Base-by-base conservation (phyloP, 257 asterid genomes). In the Gynochthodes officinalis region DNA sequence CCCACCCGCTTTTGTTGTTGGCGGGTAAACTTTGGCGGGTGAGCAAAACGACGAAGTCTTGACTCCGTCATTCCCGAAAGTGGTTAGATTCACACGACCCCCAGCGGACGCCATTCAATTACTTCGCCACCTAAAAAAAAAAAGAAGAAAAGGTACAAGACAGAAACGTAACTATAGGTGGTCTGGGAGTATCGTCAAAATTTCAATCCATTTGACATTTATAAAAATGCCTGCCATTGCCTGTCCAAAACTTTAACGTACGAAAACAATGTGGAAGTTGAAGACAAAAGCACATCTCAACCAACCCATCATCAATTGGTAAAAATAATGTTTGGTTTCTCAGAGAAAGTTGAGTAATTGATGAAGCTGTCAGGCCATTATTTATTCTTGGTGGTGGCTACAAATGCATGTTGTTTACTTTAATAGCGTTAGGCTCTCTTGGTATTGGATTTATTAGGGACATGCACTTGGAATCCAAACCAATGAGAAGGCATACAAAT, bases 11-110 rank as follows among this genome's bases (percentile, higher is more conserved):
- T 68, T 64, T 44, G 76, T 42, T 15, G 65, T 70, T 76, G 75
- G 78, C 77, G 76, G 73, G 80, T 71, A 57, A 64, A 66, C 25
- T 71, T 77, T 77, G 81, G 77, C 78, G 78, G 82, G 82, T 33
- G 70, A 61, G n/a, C 73, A 18, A 57, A 68, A 78, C 75, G 73
- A 68, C 72, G 69, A 48, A 21, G 73, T 66, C 50, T 78, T 52
- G 78, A 70, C 74, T 59, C 78, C 78, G 73, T 55, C 50, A 40
- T 65, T 64, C 73, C 54, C 73, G 73, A 65, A 54, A 65, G 73
- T 55, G n/a, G 73, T 49, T 69, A 44, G 73, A 13, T 64, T 39
- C 35, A 53, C 50, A 44, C 66, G 65, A 58, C 12, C 77, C 72
- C 40, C 72, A 1, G 0, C 7, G 5, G 28, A 5, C 10, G 11